These are phyloP conservation scores for Arthrobotrys sinensis DNA, from an alignment of 2,329 filamentous ascomycete species.

Conservation along the genomic window DNA sequence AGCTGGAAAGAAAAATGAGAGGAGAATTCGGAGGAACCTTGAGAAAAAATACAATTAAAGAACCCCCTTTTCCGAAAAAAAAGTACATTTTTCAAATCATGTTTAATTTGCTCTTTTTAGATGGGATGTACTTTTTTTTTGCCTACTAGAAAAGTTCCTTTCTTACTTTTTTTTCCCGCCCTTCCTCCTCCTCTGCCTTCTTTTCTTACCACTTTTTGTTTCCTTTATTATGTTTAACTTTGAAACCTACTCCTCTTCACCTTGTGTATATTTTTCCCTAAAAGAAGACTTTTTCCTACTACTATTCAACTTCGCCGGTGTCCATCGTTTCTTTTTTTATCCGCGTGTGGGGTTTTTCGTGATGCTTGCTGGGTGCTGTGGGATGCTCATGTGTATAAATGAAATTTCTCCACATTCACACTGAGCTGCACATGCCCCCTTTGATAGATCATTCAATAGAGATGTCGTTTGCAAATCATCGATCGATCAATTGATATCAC, in stretches of 20 bases:
- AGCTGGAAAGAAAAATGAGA: slow-evolving; percentile 47
- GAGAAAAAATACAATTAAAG: slow-evolving; percentile 42
- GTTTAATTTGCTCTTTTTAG: slow-evolving; percentile 61
- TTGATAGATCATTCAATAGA: slow-evolving; percentile 7
- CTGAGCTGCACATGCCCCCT: not conserved
- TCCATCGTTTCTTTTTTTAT: not conserved
- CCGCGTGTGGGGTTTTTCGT: slow-evolving; percentile 12
- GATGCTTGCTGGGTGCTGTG: slow-evolving; percentile 3
- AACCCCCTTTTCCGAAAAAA: slow-evolving; percentile 45
- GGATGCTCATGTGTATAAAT: slow-evolving; percentile 40
- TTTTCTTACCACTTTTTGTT: slow-evolving; percentile 39
- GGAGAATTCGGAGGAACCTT: slow-evolving; percentile 39
- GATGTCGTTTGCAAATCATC: no score
- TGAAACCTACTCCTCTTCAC: slow-evolving; percentile 58
- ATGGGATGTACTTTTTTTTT: slow-evolving; percentile 60
- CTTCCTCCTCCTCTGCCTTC: slow-evolving; percentile 38
- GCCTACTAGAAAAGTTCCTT: slow-evolving; percentile 56
- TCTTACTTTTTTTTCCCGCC: slow-evolving; percentile 27
- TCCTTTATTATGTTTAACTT: slow-evolving; percentile 57
- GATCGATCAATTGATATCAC: no score
- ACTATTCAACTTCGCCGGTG: slow-evolving; percentile 20
- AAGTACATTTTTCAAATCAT: slow-evolving; percentile 59
- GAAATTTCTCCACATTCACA: slow-evolving; percentile 43
- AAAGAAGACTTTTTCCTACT: slow-evolving; percentile 53
- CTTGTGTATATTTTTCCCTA: slow-evolving; percentile 60